Evolutionary conservation across 441 rosid species (phyloP), one percentile per base, ranked within the genome.

Genomic region (Brassica balearica): DNA sequence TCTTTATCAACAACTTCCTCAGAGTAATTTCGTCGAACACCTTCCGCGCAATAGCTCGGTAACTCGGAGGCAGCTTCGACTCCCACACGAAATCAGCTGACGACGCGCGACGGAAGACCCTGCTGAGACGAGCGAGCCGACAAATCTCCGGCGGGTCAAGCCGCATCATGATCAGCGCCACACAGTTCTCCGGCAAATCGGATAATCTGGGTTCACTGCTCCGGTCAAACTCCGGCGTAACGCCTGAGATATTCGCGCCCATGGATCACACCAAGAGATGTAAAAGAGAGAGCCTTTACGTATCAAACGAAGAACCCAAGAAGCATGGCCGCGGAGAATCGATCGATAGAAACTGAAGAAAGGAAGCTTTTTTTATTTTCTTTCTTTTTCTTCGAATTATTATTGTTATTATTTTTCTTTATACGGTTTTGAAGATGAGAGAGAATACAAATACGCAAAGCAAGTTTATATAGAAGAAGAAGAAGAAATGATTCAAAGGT

Each of bases 31-130:
- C 86, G 20, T 82, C 88, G 1, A 90, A 76, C 74, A 88, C 86
- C 68, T 81, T 79, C 46, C 74, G 85, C 8, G 84, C 71, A 53
- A 92, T 80, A 32, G 77, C 76, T 10, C 20, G 43, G 69, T 92
- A 89, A 74, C 86, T 92, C 15, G 81, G 53, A 34, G 97, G 98
- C 75, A 94, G 75, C 72, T 94, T 94, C 2, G 86, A 76, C 12
- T 89, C 95, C 98, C 98, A 94, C 2, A 94, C 85, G 79, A 92
- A 92, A 87, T 94, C 92, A 61, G 98, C 98, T 29, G 87, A 88
- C 7, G 98, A 94, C 36, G 96, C 96, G 0, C 89, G 88, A 43
- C 86, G 90, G 73, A 92, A 94, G 3, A 90, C 77, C 58, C 86
- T 82, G 76, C 87, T 91, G 74, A 94, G 74, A 38, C 82, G 83